Evolutionary conservation across 306 rosid species (phyloP), one percentile per base, ranked within the genome.

Genomic region (Lablab purpureus): DNA sequence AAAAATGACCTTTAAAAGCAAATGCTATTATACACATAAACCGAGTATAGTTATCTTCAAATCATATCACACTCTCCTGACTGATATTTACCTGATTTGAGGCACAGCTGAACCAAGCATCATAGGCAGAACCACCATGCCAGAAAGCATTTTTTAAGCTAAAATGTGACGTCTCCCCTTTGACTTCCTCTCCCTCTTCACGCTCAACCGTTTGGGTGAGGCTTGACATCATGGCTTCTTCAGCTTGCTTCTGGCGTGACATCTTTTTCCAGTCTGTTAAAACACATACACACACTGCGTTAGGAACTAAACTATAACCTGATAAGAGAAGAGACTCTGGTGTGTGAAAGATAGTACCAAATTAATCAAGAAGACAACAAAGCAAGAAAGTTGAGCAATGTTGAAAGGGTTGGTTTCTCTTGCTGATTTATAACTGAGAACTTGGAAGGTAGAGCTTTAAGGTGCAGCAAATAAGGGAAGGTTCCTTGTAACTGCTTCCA

Each of bases 91-190:
- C 97, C 92, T 93, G 97, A 73, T 90, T 93, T 51, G 97, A 93
- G 28, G 97, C 96, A 56, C 97, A 93, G 72, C 92, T 90, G 83
- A 93, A 93, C 97, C 97, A 93, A 17, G 97, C 97, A 77, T 93
- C 97, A 67, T 93, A 91, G 54, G 85, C 91, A 73, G 97, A 93
- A 7, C 97, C 97, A 27, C 97, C 97, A 67, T 93, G 92, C 97
- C 97, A 93, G 76, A 93, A 87, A 36, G 84, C 0, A 84, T 36
- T 89, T 62, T 81, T 88, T 15, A 90, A 25, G 88, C 84, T 86
- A 7, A 89, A 83, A 49, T 47, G 72, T 30, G 90, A 65, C 8
- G 36, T 50, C 2, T 84, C 88, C 74, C 43, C 54, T 46, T 77
- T 83, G 67, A 86, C 91, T 71, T 84, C 93, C 64, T 86, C 93